These are phyloP conservation scores for Boeremia lycopersici DNA, from an alignment of 2,329 filamentous ascomycete species.

Conservation along the genomic window DNA sequence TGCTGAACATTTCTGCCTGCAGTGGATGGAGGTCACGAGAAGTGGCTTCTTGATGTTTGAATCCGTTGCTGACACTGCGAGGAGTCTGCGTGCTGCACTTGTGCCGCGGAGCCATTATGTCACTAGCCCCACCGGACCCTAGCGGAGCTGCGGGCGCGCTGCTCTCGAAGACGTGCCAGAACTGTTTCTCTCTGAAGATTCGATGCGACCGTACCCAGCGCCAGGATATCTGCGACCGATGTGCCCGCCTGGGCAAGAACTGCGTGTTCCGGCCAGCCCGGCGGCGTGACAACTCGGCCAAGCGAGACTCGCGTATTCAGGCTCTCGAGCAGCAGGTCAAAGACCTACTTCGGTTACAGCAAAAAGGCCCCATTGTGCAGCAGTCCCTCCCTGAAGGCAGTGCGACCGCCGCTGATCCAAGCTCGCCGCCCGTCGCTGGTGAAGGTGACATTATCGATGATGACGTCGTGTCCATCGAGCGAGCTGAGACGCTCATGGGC, in stretches of 20 bases:
- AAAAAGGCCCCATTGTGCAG: constrained; percentile 24
- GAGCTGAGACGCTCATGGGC: constrained; percentile 35
- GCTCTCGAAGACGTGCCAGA: constrained; percentile 42
- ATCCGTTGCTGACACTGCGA: not conserved
- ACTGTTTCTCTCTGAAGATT: constrained; percentile 41
- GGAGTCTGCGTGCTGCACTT: constrained; percentile 1
- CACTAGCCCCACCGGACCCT: constrained; percentile 18
- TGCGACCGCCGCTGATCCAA: constrained; percentile 7
- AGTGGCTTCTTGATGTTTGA: constrained; percentile 8
- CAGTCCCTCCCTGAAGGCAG: constrained; percentile 28
- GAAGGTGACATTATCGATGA: constrained; percentile 38
- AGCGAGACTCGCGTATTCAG: constrained; percentile 47
- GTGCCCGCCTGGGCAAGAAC: constrained; percentile 44
- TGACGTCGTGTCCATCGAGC: constrained; percentile 34
- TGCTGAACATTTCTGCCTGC: constrained; percentile 2
- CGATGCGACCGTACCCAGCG: constrained; percentile 37
- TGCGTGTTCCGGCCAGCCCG: constrained; percentile 46
- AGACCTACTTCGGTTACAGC: constrained; percentile 32
- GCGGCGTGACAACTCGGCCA: constrained; percentile 46
- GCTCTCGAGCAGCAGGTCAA: constrained; percentile 46
- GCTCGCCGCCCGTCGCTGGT: constrained; percentile 17
- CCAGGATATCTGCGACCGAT: constrained; percentile 41
- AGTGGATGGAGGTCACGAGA: constrained; percentile 2
- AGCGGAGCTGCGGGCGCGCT: constrained; percentile 19
- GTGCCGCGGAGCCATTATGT: constrained; percentile 17